These are phyloP conservation scores for Salix dunnii DNA, from an alignment of 345 rosid species.

Conservation along the genomic window DNA sequence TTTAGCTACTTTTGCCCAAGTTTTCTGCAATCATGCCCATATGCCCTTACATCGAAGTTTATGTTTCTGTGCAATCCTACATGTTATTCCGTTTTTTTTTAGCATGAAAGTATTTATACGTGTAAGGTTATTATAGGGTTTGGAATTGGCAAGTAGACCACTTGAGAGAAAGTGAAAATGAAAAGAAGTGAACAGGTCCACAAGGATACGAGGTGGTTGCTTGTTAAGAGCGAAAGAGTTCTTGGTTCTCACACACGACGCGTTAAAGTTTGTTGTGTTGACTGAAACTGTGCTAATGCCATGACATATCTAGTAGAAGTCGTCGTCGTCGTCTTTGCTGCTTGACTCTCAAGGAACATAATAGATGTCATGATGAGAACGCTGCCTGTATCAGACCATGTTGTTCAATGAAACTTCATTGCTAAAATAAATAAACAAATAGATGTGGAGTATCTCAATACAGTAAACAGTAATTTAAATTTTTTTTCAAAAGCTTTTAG, in stretches of 20 bases:
- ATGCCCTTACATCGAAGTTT: no score
- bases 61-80: no score
- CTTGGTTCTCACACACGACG: neutral
- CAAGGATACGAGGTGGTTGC: neutral
- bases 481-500: no score
- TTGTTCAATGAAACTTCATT: no score
- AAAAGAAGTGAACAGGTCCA: neutral
- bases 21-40: no score
- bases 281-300: neutral
- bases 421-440: no score
- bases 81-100: neutral
- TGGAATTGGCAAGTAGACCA: neutral
- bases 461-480: no score
- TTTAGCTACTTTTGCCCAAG: no score
- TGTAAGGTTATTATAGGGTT: neutral
- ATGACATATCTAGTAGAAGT: neutral
- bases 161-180: neutral
- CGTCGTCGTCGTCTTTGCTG: neutral
- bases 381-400: no score
- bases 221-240: neutral
- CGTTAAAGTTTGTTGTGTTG: neutral
- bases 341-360: neutral
- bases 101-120: neutral
- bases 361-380: no score
- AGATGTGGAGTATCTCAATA: no score